phyloP scores from a whole-genome alignment of 2,329 filamentous ascomycete species.

The Penicillium olsonii region DNA sequence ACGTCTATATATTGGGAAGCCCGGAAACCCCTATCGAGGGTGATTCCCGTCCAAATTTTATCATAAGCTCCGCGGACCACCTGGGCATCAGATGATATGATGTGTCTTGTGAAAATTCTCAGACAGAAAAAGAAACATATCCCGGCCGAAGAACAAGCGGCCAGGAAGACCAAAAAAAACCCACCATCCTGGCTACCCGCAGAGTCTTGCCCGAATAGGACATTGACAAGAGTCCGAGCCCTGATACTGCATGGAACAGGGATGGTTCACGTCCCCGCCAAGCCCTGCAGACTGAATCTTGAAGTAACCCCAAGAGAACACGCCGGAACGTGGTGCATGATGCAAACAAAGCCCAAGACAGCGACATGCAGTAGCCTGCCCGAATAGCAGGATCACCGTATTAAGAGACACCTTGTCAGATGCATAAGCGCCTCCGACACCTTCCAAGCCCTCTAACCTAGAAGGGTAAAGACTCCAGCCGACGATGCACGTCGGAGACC shows the following conservation, averaged over 20 bases:
- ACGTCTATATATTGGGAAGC: too few species aligned
- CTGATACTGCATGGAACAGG: background rate
- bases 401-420: slow-evolving; percentile 4
- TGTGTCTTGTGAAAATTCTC: background rate
- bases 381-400: background rate
- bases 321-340: background rate
- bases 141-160: background rate
- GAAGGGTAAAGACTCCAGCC: background rate
- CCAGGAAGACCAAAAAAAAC: background rate
- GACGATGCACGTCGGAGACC: slow-evolving; percentile 10
- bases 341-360: slow-evolving; percentile 8
- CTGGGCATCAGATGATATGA: background rate
- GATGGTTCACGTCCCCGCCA: background rate
- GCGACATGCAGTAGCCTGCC: slow-evolving; percentile 12
- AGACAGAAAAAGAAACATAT: background rate
- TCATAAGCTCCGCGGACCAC: too few species aligned
- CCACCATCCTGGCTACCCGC: background rate
- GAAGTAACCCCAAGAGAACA: background rate
- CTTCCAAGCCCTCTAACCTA: background rate
- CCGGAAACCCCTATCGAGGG: too few species aligned
- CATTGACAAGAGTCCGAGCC: background rate
- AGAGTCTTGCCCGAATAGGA: background rate
- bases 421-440: slow-evolving; percentile 20
- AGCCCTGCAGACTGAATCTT: background rate
- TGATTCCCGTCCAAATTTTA: too few species aligned